A percentile compares a stretch with the other conserved stretches of the same genome.
phyloP scores from a whole-genome alignment of 345 rosid species.

The Xanthoceras sorbifolium region DNA sequence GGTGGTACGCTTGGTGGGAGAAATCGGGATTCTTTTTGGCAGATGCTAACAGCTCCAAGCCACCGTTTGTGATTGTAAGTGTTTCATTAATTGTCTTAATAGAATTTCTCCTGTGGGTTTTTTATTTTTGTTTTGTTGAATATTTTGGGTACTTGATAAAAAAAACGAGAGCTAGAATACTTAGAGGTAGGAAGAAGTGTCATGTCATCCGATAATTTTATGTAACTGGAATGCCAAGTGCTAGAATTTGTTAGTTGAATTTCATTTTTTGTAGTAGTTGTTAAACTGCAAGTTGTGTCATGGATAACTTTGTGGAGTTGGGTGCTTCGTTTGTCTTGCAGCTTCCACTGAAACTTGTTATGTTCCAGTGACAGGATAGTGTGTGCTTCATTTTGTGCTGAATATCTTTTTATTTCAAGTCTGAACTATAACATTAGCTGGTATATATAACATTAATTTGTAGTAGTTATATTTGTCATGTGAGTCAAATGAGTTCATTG shows the following conservation, averaged over 20 bases:
- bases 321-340: neutral
- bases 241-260: neutral
- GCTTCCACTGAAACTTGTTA: neutral
- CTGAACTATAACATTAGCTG: neutral
- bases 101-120: neutral
- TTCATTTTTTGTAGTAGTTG: neutral
- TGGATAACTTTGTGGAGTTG: neutral
- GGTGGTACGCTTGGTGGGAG: slow-evolving; percentile 99
- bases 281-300: neutral
- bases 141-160: neutral
- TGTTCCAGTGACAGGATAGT: neutral
- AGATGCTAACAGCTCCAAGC: slow-evolving; percentile 74
- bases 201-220: neutral
- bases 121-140: neutral
- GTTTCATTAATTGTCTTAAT: neutral
- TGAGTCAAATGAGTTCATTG: neutral
- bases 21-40: slow-evolving; percentile 66
- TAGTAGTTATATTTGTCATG: neutral
- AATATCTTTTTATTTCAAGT: neutral
- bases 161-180: neutral
- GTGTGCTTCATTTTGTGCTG: neutral
- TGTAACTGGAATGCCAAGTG: neutral
- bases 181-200: neutral
- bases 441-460: neutral
- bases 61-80: slow-evolving; percentile 77